Evolutionary conservation across 805 yeast genomes (phyloP).

Genomic region (Saturnispora diversa): DNA sequence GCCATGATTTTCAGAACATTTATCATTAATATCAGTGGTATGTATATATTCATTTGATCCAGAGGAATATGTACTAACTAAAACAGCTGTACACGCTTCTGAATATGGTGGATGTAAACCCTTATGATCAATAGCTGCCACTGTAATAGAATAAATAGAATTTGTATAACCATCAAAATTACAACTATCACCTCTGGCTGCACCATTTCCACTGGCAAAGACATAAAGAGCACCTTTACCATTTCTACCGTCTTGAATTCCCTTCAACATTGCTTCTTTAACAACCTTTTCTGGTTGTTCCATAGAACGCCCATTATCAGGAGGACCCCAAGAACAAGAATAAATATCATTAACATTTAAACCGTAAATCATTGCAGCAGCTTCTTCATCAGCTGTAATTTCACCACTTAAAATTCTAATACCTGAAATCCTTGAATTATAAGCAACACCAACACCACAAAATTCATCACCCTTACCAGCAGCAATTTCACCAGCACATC

Average conservation of each 20-base stretch:
- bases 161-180: constrained; percentile 97
- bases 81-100: constrained; percentile 89
- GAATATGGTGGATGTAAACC: constrained; percentile 86
- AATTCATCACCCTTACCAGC: constrained; percentile 70
- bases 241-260: constrained; percentile 71
- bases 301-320: constrained; percentile 83
- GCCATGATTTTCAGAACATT: constrained; percentile 73
- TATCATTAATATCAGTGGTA: constrained; percentile 68
- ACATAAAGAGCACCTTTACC: constrained; percentile 84
- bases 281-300: constrained; percentile 79
- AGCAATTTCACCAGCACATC: constrained; percentile 98
- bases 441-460: constrained; percentile 98
- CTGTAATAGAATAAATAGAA: constrained; percentile 88
- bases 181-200: constrained; percentile 73
- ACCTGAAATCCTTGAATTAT: constrained; percentile 77
- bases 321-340: constrained; percentile 98
- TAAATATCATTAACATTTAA: constrained; percentile 84
- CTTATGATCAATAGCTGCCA: constrained; percentile 83
- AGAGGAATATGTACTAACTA: constrained; percentile 88
- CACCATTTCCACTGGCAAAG: constrained; percentile 96
- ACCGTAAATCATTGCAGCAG: constrained; percentile 74
- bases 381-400: constrained; percentile 82
- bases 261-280: constrained; percentile 74
- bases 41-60: constrained; percentile 86
- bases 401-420: constrained; percentile 78